Evolutionary conservation across 2,329 filamentous ascomycete genomes (phyloP), one percentile per base, ranked within the genome.

Genomic region (Cadophora malorum): DNA sequence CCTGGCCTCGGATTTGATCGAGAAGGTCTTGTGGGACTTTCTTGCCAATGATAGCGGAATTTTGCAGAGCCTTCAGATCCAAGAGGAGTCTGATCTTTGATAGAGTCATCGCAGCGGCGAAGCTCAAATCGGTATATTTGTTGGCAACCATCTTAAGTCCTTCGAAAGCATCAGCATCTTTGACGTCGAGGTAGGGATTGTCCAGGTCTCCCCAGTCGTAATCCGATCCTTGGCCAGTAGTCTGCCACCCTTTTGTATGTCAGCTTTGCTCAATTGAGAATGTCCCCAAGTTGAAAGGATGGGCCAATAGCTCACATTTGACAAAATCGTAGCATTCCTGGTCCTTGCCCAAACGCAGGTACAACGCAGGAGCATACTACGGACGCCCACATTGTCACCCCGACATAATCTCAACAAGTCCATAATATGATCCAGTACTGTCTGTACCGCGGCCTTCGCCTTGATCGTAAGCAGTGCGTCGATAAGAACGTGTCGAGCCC

Each of bases 241-340:
- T 77, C 5, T 69, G 73, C 77, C 78, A 85, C 82, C 81, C 45
- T 21, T 49, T 6, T 9, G 4, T 1, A 49, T 21, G 45, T 49
- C 21, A 49, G 28, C 2, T 14, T 21, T 49, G 45, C 5, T 49
- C n/a, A 7, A 21, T 21, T 21, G 4, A 38, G n/a, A 28, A 3
- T 38, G 35, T 21, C 19, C 19, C 45, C 19, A 21, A 19, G 19
- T 21, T 1, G 19, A 49, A 49, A 49, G 10, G 2, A 21, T 7
- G 45, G 21, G n/a, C 16, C 19, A 3, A 7, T 2, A 49, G 6
- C 10, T 49, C 45, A 49, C 19, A 85, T 74, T 83, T 85, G 71
- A 83, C 45, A 64, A 84, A 84, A 70, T 83, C 80, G 71, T 83
- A 84, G 73, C 76, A 70, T 78, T 81, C 82, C 71, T 86, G 83